Evolutionary conservation across 2,329 filamentous ascomycete species (phyloP), one percentile per base, ranked within the genome.

Genomic region (Myriosclerotinia curreyana): DNA sequence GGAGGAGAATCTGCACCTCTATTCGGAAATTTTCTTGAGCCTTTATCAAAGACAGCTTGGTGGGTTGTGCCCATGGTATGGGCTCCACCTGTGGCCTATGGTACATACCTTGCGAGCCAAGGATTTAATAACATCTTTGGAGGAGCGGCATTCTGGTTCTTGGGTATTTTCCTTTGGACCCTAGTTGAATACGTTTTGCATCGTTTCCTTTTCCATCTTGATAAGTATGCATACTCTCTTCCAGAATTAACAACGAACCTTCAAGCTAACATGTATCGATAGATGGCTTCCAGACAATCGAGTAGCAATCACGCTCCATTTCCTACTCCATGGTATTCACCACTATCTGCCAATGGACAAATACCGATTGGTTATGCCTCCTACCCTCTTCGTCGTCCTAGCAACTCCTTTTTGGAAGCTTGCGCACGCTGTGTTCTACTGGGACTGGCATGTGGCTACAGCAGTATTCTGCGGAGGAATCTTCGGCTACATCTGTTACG

Each of bases 311-410:
- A 96, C 92, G 0, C 71, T 89, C 25, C 95, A 99, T 76, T 99
- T 99, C 79, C 79, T 97, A 49, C 89, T 99, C 34, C 95, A 99
- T 73, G 95, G 95, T 68, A 91, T 99, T 68, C 95, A 99, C 75
- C 95, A 99, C 78, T 99, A 98, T 77, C 84, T 99, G 5, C 95
- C 95, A n/a, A 98, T 99, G 95, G 95, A 99, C 79, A 94, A 89
- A 74, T 94, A 96, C 73, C 88, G 95, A 66, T 87, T 99, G 12
- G 95, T 99, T 69, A 98, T 99, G 95, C 95, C 95, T 1, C 95
- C 95, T 0, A 85, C 91, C 0, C 82, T 99, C 4, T 98, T 99
- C 75, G 67, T 94, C 31, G 83, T 85, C 15, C 86, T 99, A 25
- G 94, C 94, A 7, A 83, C 84, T 0, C 95, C 95, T 0, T 98